Evolutionary conservation across 345 rosid genomes (phyloP).

Genomic region (Citrus reticulata): DNA sequence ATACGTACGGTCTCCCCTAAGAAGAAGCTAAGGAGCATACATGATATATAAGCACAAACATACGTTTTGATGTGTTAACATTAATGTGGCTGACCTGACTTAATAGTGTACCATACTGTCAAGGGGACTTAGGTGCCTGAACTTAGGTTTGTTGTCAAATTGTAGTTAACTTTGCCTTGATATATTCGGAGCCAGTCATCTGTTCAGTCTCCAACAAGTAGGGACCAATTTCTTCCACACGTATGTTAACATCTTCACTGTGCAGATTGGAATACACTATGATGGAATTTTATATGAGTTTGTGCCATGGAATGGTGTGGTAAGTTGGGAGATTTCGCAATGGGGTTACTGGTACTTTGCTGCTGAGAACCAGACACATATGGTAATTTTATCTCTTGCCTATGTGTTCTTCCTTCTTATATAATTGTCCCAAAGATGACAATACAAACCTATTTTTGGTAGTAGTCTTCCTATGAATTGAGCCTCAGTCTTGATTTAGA

Average conservation of each 20-base stretch:
- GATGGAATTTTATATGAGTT: conserved; percentile 79
- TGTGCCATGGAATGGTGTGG: conserved; percentile 86
- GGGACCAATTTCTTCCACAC: neutral
- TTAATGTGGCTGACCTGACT: neutral
- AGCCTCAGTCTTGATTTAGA: neutral
- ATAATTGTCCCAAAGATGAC: neutral
- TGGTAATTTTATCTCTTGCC: conserved; percentile 36
- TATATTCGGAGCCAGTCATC: neutral
- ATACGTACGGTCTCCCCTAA: neutral
- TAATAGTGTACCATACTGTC: neutral
- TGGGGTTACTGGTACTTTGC: conserved; percentile 88
- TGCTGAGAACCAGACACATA: conserved; percentile 68
- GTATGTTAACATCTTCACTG: neutral
- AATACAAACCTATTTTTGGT: neutral
- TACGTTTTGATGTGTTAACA: neutral
- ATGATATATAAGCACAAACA: neutral
- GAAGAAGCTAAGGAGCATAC: neutral
- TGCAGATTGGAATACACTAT: conserved; percentile 91
- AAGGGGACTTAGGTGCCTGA: neutral
- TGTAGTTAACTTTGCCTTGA: neutral
- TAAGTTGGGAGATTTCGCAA: conserved; percentile 68
- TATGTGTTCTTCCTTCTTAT: neutral
- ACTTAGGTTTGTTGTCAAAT: neutral
- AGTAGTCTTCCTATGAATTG: neutral
- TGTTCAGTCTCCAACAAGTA: neutral